Percentiles rank a stretch among this genome's conserved stretches.
These are phyloP conservation scores for Vaccinium vitisidaea DNA, from an alignment of 148 eudicot genomes.

Conservation along the genomic window DNA sequence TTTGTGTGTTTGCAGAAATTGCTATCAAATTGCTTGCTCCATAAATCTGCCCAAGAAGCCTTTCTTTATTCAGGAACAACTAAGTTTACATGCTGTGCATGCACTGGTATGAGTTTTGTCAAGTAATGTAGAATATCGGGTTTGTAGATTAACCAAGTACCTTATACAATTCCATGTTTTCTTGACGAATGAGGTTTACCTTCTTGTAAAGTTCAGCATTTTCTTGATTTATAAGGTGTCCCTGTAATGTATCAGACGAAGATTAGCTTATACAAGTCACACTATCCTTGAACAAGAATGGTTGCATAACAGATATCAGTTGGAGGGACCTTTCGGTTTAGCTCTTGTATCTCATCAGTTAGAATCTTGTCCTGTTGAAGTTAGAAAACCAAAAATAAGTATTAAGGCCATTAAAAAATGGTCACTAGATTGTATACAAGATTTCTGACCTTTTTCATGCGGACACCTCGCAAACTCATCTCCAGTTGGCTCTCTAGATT, in stretches of 20 bases:
- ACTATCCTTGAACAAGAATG: background rate
- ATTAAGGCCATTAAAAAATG: background rate
- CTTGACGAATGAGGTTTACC: slow-evolving; percentile 1
- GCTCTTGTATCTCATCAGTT: slow-evolving; percentile 60
- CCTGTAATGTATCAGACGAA: slow-evolving; percentile 37
- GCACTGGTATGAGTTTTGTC: background rate
- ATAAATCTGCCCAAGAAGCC: slow-evolving; percentile 36
- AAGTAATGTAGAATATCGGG: background rate
- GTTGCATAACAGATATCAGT: background rate
- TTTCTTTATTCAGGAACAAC: background rate
- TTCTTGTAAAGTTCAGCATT: slow-evolving; percentile 40
- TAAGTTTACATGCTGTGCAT: background rate
- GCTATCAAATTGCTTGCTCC: slow-evolving; percentile 30
- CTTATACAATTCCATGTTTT: slow-evolving; percentile 36
- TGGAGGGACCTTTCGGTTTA: slow-evolving; percentile 49
- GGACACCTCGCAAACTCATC: slow-evolving; percentile 54
- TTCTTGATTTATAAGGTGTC: slow-evolving; percentile 55
- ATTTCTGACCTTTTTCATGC: slow-evolving; percentile 57
- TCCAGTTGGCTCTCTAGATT: slow-evolving; percentile 68
- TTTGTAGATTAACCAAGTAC: slow-evolving; percentile 20
- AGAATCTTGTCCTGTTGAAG: slow-evolving; percentile 52
- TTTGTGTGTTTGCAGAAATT: slow-evolving; percentile 20
- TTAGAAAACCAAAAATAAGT: background rate
- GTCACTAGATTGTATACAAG: background rate
- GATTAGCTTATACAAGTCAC: background rate